A percentile compares a stretch with the other conserved stretches of the same genome.
Conservation (phyloP, 1,284 basidiomycete genomes). For the Cystobasidium sp. region DNA sequence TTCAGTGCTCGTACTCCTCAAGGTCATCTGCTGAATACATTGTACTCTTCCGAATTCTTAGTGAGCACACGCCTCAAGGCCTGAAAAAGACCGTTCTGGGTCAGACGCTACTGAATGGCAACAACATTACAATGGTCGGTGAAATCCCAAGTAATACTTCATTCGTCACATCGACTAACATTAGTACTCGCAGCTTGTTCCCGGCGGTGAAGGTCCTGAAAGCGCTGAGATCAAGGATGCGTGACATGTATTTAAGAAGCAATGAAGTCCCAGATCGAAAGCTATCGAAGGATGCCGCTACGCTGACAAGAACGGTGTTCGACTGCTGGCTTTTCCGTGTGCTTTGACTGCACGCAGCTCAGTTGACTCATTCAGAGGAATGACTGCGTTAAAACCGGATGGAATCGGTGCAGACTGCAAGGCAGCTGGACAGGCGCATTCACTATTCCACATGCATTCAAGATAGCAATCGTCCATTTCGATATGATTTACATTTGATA, state of each 20-base stretch:
- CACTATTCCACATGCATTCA: too few species aligned
- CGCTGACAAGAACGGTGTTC: too few species aligned
- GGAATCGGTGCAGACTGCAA: too few species aligned
- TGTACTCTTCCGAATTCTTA: slow-evolving; percentile 56
- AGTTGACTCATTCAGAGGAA: too few species aligned
- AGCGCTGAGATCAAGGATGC: slow-evolving; percentile 31
- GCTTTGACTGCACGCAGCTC: too few species aligned
- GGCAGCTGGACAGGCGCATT: too few species aligned
- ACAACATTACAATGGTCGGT: slow-evolving; percentile 93
- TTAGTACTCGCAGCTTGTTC: slow-evolving; percentile 20
- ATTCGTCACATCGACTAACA: not conserved
- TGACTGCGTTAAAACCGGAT: too few species aligned
- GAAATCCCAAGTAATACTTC: not conserved
- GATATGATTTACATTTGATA: too few species aligned
- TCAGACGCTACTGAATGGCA: slow-evolving; percentile 93
- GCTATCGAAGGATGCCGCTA: too few species aligned
- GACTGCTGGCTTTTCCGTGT: too few species aligned
- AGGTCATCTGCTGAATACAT: not conserved
- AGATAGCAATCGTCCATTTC: too few species aligned
- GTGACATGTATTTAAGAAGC: not conserved
- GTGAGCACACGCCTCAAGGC: slow-evolving; percentile 82
- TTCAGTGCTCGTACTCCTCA: too few species aligned
- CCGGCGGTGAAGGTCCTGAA: slow-evolving; percentile 43
- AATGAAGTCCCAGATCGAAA: not conserved
- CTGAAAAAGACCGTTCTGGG: slow-evolving; percentile 78